phyloP scores from a whole-genome alignment of 192 early-diverging fungal species.

The Entomortierella parvispora region DNA sequence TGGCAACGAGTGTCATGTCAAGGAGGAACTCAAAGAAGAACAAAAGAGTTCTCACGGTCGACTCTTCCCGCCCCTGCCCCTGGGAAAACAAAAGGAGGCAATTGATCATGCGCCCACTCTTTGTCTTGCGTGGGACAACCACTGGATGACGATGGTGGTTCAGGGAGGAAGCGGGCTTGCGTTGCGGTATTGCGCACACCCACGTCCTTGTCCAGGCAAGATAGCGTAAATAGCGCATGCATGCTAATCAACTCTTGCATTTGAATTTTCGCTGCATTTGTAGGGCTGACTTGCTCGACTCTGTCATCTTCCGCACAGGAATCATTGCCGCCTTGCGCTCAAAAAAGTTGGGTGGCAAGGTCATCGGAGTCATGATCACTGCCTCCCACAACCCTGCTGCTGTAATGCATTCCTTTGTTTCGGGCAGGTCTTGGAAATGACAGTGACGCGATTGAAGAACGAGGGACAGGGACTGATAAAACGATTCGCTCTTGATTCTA shows the following conservation, averaged over 20 bases:
- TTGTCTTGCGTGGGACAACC: no score
- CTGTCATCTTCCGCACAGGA: slow-evolving; percentile 93
- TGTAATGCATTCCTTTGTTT: slow-evolving; percentile 52
- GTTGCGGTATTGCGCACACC: neutral
- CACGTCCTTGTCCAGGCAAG: no score
- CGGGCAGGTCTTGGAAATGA: neutral
- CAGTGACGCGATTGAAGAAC: neutral
- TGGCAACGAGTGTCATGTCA: no score
- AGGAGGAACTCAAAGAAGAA: no score
- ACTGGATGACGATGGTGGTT: neutral
- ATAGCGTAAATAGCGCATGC: no score
- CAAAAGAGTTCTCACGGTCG: no score
- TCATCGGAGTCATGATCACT: slow-evolving; percentile 98
- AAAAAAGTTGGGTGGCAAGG: slow-evolving; percentile 81
- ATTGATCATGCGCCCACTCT: no score
- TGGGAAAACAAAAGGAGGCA: no score
- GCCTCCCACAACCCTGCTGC: slow-evolving; percentile 97
- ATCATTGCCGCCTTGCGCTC: slow-evolving; percentile 93
- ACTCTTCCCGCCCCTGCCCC: no score
- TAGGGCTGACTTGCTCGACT: slow-evolving; percentile 88
- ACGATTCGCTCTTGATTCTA: neutral
- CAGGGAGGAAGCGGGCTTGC: neutral
- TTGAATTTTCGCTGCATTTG: slow-evolving; percentile 9
- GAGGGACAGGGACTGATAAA: neutral
- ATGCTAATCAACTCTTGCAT: neutral